Evolutionary conservation across 257 asterid species (phyloP), one percentile per base, ranked within the genome.

Genomic region (Cynanchum wilfordii): DNA sequence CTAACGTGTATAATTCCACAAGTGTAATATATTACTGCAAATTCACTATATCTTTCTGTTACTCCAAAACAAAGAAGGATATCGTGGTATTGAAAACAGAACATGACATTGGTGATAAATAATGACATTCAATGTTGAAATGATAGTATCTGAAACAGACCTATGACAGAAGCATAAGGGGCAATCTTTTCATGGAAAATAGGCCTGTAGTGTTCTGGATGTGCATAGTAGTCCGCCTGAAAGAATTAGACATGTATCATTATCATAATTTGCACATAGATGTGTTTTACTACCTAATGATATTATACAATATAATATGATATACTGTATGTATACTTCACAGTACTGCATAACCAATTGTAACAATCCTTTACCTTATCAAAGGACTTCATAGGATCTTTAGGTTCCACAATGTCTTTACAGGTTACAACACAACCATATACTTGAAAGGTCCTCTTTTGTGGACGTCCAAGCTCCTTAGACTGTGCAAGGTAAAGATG

Each of bases 141-240:
- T 15, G 27, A 10, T 30, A 50, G 49, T 49, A 72, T 74, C 68
- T 66, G 73, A 76, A 68, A 76, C 96, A 45, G 73, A 94, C 97
- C 99, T 86, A 94, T 80, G 47, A 88, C 93, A 50, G 99, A 91
- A 16, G 96, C 84, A 78, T 81, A 94, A 57, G 97, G 97, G 60
- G 97, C 97, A 75, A 94, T 85, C 72, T 81, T 94, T 77, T 91
- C 92, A 71, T 89, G 95, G 82, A 94, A 94, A 83, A 81, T 77
- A 36, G 99, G 87, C 64, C 68, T 73, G 74, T 94, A 91, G 78
- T 91, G 87, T 75, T 91, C 97, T 27, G 99, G 97, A 83, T 91
- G 97, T 59, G 92, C 89, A 79, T 94, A 91, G 81, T 94, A 94
- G 82, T 94, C 99, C 30, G 78, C 92, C 99, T 94, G 91, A 82